Evolutionary conservation across 352 stramenopile species (phyloP), one percentile per base, ranked within the genome.

Genomic region (Pythium sukuiense): DNA sequence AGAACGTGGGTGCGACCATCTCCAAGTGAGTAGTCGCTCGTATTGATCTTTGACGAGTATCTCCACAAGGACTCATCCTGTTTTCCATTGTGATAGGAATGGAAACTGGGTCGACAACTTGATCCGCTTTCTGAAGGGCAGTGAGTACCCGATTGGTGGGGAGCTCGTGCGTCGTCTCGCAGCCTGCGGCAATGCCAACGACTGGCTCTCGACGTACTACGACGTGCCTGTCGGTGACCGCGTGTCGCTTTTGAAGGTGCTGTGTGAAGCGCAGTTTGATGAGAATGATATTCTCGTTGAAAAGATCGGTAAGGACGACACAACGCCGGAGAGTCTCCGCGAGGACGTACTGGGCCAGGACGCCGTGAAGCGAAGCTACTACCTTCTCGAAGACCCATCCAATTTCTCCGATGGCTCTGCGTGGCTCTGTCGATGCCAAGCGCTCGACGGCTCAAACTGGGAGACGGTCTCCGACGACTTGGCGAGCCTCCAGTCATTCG

Each of bases 201-300:
- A 76, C 56, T 67, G 70, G 55, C 73, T 83, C 48, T 56, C 61
- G 8, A 63, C 59, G 3, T 90, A 91, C 59, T 80, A 76, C 35
- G 65, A 81, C 13, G 62, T 87, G 1, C 52, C 70, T 27, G 61
- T 87, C 2, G 59, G 63, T 1, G 72, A 88, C 13, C 74, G 78
- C 26, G 69, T 90, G 18, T 59, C 71, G 3, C 66, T 90, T 7
- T 61, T 92, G 35, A 90, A 90, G 46, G 76, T 80, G 24, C 33
- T 90, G 16, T 92, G 81, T 30, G 81, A 92, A 58, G 66, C 74
- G 29, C 81, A 90, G 46, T 90, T 89, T 35, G 81, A 90, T 57
- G 73, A 77, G 59, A 92, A 90, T 57, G 77, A 87, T 39, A 41
- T 63, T 33, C 72, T 90, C 7, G 59, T 87, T 20, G 73, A 89